Evolutionary conservation across 2,329 filamentous ascomycete genomes (phyloP).

Genomic region (Alternaria brassicae): DNA sequence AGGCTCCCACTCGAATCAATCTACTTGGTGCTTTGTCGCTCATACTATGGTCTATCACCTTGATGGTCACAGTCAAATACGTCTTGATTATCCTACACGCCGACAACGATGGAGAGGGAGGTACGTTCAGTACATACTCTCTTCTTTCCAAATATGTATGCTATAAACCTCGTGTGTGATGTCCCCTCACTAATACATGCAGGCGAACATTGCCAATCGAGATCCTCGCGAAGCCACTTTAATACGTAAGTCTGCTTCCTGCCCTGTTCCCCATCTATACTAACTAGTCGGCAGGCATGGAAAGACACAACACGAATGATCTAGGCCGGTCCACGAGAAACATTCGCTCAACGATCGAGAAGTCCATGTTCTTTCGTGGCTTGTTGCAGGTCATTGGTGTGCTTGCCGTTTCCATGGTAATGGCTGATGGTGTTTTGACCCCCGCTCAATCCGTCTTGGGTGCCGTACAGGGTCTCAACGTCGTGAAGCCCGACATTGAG

Average conservation of each 20-base stretch:
- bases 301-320: constrained; percentile 65
- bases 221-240: constrained; percentile 65
- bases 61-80: constrained; percentile 75
- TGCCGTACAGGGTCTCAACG: constrained; percentile 68
- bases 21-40: constrained; percentile 71
- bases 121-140: constrained; percentile 72
- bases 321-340: constrained; percentile 60
- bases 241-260: constrained; percentile 49
- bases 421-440: constrained; percentile 71
- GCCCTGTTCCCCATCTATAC: neutral
- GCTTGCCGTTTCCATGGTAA: constrained; percentile 71
- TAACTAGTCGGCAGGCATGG: constrained; percentile 51
- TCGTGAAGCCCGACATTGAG: constrained; percentile 64
- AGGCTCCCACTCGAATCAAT: constrained; percentile 60
- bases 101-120: constrained; percentile 75
- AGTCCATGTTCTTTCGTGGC: constrained; percentile 59
- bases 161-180: no score
- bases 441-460: constrained; percentile 74
- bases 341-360: constrained; percentile 66
- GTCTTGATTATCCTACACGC: constrained; percentile 69
- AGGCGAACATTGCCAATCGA: constrained; percentile 65
- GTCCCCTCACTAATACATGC: neutral
- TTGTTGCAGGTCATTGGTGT: constrained; percentile 69
- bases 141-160: constrained; percentile 64
- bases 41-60: constrained; percentile 72